These are phyloP conservation scores for Sicyos edulis DNA, from an alignment of 306 rosid species.

Conservation along the genomic window DNA sequence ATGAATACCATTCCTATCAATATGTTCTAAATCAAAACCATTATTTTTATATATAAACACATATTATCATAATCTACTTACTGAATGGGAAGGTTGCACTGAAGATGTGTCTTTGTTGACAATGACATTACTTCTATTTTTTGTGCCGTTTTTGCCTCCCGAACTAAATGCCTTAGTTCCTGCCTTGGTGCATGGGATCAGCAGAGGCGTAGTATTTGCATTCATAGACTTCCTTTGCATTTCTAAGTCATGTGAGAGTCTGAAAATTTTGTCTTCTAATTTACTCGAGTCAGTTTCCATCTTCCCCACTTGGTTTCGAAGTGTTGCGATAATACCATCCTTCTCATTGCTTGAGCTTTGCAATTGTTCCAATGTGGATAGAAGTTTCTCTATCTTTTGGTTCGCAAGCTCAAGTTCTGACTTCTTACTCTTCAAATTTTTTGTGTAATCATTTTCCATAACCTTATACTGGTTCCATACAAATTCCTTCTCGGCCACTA, in stretches of 20 bases:
- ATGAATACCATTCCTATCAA: not conserved
- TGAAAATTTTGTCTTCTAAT: constrained; percentile 43
- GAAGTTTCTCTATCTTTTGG: constrained; percentile 16
- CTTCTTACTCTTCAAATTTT: constrained; percentile 9
- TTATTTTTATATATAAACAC: no score
- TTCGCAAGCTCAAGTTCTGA: constrained; percentile 41
- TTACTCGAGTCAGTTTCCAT: constrained; percentile 49
- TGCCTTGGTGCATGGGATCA: constrained; percentile 25
- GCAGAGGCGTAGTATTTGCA: constrained; percentile 41
- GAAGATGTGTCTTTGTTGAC: not conserved
- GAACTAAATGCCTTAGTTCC: constrained; percentile 11
- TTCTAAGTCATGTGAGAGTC: constrained; percentile 51
- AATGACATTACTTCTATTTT: not conserved
- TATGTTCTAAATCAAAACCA: not conserved
- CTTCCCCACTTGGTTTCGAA: constrained; percentile 40
- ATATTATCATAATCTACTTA: constrained; percentile 1
- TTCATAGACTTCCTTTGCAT: constrained; percentile 37
- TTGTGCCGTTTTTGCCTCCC: not conserved
- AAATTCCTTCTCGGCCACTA: constrained; percentile 32
- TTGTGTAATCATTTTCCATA: not conserved
- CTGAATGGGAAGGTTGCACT: constrained; percentile 8
- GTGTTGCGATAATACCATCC: constrained; percentile 44
- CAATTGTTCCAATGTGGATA: constrained; percentile 21
- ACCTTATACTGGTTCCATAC: constrained; percentile 14
- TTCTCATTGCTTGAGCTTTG: constrained; percentile 49